phyloP scores from a whole-genome alignment of 2,329 filamentous ascomycete species.

The Alternaria dauci region DNA sequence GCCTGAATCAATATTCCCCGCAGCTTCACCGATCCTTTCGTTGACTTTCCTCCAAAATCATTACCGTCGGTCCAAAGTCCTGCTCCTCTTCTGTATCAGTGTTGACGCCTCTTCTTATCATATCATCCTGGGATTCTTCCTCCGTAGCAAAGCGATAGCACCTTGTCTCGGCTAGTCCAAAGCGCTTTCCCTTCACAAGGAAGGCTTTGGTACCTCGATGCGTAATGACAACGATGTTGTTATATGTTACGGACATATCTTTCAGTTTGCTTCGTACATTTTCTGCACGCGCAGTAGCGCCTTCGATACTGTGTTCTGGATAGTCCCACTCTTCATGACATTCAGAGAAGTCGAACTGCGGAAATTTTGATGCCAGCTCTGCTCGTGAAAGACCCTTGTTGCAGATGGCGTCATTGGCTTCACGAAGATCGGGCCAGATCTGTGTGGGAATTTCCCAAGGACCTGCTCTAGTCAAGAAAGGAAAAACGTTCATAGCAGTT shows the following conservation, averaged over 20 bases:
- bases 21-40: background rate
- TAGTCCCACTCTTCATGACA: constrained; percentile 30
- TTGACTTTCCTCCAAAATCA: constrained; percentile 13
- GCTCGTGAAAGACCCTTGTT: constrained; percentile 26
- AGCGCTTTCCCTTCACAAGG: constrained; percentile 26
- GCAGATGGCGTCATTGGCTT: constrained; percentile 26
- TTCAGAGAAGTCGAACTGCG: constrained; percentile 28
- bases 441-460: constrained; percentile 16
- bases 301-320: constrained; percentile 13
- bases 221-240: constrained; percentile 28
- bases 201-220: constrained; percentile 31
- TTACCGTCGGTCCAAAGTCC: constrained; percentile 34
- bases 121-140: constrained; percentile 16
- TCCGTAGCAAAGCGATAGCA: constrained; percentile 26
- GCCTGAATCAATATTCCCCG: background rate
- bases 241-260: constrained; percentile 10
- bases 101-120: constrained; percentile 19
- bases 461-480: constrained; percentile 6
- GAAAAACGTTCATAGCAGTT: constrained; percentile 33
- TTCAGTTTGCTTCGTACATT: constrained; percentile 23
- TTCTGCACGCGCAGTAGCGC: constrained; percentile 23
- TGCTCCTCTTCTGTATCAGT: constrained; percentile 20
- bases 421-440: constrained; percentile 35
- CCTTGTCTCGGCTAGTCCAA: constrained; percentile 24
- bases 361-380: constrained; percentile 19